These are phyloP conservation scores for Phaeosphaeriaceae sp. DNA, from an alignment of 2,329 filamentous ascomycete species.

Conservation along the genomic window DNA sequence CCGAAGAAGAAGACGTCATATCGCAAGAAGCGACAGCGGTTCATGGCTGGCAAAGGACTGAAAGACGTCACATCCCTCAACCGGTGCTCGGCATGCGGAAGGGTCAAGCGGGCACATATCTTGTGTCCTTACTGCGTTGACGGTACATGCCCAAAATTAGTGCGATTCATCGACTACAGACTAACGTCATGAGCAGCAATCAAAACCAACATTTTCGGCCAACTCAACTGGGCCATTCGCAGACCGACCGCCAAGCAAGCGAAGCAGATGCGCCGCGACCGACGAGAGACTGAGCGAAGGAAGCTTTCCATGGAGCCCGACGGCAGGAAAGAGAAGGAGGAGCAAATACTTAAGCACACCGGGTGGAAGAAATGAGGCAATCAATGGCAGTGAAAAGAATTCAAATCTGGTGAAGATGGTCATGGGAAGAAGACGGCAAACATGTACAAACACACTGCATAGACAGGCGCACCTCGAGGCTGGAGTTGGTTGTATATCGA, in stretches of 20 bases:
- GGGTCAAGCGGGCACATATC: constrained; percentile 85
- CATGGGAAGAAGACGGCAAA: neutral
- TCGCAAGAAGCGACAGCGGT: constrained; percentile 89
- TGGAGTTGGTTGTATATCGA: constrained; percentile 1
- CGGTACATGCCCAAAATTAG: constrained; percentile 62
- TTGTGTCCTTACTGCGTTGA: constrained; percentile 86
- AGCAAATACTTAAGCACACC: constrained; percentile 36
- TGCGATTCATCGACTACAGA: neutral
- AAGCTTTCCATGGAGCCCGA: constrained; percentile 25
- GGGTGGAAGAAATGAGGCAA: constrained; percentile 30
- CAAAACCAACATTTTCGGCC: constrained; percentile 44
- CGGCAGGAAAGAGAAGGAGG: constrained; percentile 34
- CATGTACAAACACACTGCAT: constrained; percentile 6
- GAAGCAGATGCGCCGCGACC: constrained; percentile 37
- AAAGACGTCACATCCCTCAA: constrained; percentile 89
- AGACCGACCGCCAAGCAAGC: constrained; percentile 36
- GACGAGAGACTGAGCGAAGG: constrained; percentile 18
- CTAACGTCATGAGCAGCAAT: constrained; percentile 33
- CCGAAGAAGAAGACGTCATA: constrained; percentile 99
- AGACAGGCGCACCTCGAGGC: neutral
- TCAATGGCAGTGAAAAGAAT: neutral
- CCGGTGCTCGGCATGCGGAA: constrained; percentile 87
- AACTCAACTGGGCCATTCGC: constrained; percentile 34
- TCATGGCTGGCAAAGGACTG: constrained; percentile 93
- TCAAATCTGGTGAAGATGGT: neutral